These are phyloP conservation scores for Neofusicoccum umdonicola DNA, from an alignment of 2,329 filamentous ascomycete species.

Conservation along the genomic window DNA sequence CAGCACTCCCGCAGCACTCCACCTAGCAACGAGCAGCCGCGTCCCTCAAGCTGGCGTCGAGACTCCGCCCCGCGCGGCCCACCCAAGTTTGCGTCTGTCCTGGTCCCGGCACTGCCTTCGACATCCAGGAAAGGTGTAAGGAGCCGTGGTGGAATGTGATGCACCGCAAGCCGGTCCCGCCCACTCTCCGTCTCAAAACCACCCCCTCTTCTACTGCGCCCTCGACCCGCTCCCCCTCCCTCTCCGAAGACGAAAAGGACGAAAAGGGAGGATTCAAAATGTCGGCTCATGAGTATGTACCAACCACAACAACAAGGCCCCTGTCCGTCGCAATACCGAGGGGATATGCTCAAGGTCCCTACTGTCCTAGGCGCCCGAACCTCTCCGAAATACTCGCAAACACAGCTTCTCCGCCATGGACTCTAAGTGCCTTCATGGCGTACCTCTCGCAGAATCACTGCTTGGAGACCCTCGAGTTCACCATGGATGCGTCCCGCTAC, in stretches of 20 bases:
- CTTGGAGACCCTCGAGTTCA: conserved; percentile 93
- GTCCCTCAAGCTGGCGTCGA: conserved; percentile 38
- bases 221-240: conserved; percentile 28
- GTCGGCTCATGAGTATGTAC: conserved; percentile 48
- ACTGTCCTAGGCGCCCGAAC: conserved; percentile 64
- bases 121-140: conserved; percentile 28
- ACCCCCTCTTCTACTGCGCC: conserved; percentile 30
- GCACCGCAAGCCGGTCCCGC: conserved; percentile 30
- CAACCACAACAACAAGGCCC: conserved; percentile 36
- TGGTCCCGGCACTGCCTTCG: conserved; percentile 23
- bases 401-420: conserved; percentile 82
- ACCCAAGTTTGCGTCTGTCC: conserved; percentile 30
- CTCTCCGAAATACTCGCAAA: conserved; percentile 87
- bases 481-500: conserved; percentile 88
- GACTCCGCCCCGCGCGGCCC: conserved; percentile 25
- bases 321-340: conserved; percentile 51
- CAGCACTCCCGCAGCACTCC: neutral
- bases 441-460: conserved; percentile 97
- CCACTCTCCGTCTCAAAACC: conserved; percentile 32
- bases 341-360: conserved; percentile 44
- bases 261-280: conserved; percentile 41
- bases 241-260: conserved; percentile 29
- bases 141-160: conserved; percentile 38
- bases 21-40: neutral
- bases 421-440: conserved; percentile 88